Percentiles rank a stretch among this genome's conserved stretches.
Conservation (phyloP, 331 rosid genomes). For the Dryas integrifolia region DNA sequence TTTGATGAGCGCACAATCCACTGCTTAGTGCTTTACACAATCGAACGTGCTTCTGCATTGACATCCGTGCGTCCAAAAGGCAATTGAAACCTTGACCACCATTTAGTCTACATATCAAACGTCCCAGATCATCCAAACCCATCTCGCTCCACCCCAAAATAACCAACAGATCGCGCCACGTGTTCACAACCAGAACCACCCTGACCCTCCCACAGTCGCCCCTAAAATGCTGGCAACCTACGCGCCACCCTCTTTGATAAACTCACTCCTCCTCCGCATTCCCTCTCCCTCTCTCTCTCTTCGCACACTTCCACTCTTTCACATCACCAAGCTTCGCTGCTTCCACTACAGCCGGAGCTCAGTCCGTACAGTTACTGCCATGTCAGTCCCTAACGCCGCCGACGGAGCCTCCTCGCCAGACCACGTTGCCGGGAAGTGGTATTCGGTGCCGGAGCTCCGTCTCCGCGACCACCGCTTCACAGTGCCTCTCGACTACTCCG, state of each 20-base stretch:
- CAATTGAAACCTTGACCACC: too few relatives aligned
- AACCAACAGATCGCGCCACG: background rate
- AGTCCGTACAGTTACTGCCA: slow-evolving; percentile 16
- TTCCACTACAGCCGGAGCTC: slow-evolving; percentile 24
- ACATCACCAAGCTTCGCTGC: slow-evolving; percentile 21
- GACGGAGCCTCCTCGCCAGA: slow-evolving; percentile 34
- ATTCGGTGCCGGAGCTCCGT: slow-evolving; percentile 78
- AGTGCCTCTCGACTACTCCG: slow-evolving; percentile 70
- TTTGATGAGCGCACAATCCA: too few relatives aligned
- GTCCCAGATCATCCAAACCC: background rate
- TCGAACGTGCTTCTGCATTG: too few relatives aligned
- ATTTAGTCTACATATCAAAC: too few relatives aligned
- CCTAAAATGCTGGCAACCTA: slow-evolving; percentile 40
- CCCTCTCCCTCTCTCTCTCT: slow-evolving; percentile 11
- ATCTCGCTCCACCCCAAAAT: background rate
- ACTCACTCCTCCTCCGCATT: slow-evolving; percentile 27
- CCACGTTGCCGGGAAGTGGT: slow-evolving; percentile 67
- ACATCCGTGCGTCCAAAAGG: too few relatives aligned
- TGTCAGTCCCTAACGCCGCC: slow-evolving; percentile 30
- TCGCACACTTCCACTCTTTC: slow-evolving; percentile 15
- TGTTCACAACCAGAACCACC: background rate
- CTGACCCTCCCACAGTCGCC: background rate
- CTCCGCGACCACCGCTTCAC: slow-evolving; percentile 76
- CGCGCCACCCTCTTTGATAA: slow-evolving; percentile 46
- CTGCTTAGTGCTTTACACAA: too few relatives aligned